Conservation (phyloP, 345 rosid species). For the Mangifera indica region DNA sequence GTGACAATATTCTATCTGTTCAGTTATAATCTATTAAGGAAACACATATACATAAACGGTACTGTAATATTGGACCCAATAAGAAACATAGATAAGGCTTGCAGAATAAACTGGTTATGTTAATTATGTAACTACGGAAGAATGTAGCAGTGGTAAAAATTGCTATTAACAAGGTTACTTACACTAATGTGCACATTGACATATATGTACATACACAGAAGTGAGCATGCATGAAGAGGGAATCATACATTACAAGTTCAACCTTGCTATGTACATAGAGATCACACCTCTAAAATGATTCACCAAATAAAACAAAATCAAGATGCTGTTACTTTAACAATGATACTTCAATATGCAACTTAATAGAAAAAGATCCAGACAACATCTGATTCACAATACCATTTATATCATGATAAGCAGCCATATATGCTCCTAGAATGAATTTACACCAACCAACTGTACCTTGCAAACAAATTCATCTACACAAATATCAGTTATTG, state of each 20-base stretch:
- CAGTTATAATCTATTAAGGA: background rate
- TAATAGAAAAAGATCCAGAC: background rate
- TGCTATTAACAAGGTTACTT: background rate
- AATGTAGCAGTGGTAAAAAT: background rate
- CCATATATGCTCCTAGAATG: background rate
- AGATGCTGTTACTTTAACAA: background rate
- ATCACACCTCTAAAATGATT: background rate
- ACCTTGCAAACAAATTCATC: constrained; percentile 4
- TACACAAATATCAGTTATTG: background rate
- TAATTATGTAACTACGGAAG: background rate
- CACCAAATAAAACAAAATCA: background rate
- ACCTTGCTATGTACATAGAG: background rate
- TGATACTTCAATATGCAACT: background rate
- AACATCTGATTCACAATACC: background rate
- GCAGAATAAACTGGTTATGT: no score
- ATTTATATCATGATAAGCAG: background rate
- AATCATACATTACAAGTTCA: background rate
- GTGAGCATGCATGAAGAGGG: background rate
- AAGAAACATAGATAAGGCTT: background rate
- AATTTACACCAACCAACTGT: constrained; percentile 2
- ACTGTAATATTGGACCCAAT: constrained; percentile 4
- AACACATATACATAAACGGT: background rate
- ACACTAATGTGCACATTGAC: background rate
- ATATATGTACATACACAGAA: background rate
- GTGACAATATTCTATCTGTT: background rate